Percentiles rank a stretch among this genome's conserved stretches.
These are phyloP conservation scores for Urochloa ruziziensis DNA, from an alignment of 176 grass and related monocot species.

Conservation along the genomic window DNA sequence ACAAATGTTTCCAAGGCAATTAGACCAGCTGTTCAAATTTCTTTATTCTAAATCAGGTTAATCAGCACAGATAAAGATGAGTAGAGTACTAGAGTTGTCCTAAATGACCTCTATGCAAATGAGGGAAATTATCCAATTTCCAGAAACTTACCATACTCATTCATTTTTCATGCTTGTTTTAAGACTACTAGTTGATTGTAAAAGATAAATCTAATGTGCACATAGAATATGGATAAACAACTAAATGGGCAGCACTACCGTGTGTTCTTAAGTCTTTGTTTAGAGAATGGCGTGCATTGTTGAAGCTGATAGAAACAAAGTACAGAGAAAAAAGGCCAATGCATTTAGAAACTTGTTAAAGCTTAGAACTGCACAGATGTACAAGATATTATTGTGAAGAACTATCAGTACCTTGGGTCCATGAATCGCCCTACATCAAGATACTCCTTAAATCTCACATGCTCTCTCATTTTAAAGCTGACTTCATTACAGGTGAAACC, in stretches of 20 bases:
- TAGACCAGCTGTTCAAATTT: slow-evolving; percentile 16
- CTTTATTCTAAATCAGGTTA: background rate
- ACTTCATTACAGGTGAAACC: accelerated
- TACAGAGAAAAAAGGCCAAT: background rate
- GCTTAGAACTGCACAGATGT: background rate
- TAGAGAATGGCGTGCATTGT: background rate
- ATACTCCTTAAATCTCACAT: slow-evolving; percentile 3
- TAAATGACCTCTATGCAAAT: slow-evolving; percentile 3
- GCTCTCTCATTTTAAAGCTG: background rate
- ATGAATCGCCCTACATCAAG: slow-evolving; percentile 5
- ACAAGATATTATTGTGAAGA: background rate
- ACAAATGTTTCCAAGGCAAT: background rate
- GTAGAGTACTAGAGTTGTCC: background rate
- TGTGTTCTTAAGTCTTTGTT: background rate
- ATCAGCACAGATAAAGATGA: background rate
- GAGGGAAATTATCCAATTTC: background rate
- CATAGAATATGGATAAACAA: background rate
- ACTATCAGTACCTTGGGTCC: background rate
- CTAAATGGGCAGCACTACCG: background rate
- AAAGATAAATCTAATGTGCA: background rate
- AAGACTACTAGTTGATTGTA: background rate
- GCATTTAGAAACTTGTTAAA: background rate
- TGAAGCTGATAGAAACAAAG: background rate
- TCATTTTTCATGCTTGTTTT: background rate
- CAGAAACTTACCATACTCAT: background rate